Base-by-base conservation (phyloP, 495 filamentous ascomycete genomes). In the Penicillium herquei region DNA sequence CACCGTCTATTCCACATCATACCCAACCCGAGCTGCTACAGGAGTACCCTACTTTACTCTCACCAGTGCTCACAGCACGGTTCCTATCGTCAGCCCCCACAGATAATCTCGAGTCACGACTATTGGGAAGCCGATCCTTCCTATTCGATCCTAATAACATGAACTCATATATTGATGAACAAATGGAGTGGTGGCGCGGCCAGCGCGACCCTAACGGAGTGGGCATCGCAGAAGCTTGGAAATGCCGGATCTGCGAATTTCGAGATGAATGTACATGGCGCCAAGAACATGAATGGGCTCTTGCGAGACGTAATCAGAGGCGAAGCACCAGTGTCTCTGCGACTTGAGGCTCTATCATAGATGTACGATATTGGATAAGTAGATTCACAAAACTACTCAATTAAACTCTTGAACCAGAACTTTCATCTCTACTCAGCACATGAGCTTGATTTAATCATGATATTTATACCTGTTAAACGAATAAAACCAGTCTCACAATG, bases 151-250 rank as follows among this genome's bases (percentile, higher is more conserved):
- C 79, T 3, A 66, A 75, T 2, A 73, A 66, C 14, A 69, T 97
- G 49, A 78, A 84, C 31, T 62, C 63, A 1, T 94, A 96, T 65
- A 58, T 96, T 2, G 64, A 69, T 4, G 76, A 85, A 18, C 85
- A 87, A 64, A 81, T 98, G 80, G 66, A 75, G 26, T 98, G 90
- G 91, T 98, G 94, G 94, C 83, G 79, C 40, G 94, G 95, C 4
- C 79, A 91, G 65, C 70, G 92, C 14, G 73, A 78, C 52, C 83
- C 92, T 0, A 74, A 80, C n/a, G 94, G 94, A 9, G 95, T 98
- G 7, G 72, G 79, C n/a, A 78, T 95, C 11, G 86, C 92, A 69
- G 95, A 98, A 55, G 89, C 90, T 0, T 96, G 86, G 78, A 98
- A 98, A 71, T 98, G 94, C 66, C 75, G 81, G 11, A 70, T 76